A percentile compares a stretch with the other conserved stretches of the same genome.
These are phyloP conservation scores for Peronospora belbahrii DNA, from an alignment of 352 stramenopile species.

Conservation along the genomic window DNA sequence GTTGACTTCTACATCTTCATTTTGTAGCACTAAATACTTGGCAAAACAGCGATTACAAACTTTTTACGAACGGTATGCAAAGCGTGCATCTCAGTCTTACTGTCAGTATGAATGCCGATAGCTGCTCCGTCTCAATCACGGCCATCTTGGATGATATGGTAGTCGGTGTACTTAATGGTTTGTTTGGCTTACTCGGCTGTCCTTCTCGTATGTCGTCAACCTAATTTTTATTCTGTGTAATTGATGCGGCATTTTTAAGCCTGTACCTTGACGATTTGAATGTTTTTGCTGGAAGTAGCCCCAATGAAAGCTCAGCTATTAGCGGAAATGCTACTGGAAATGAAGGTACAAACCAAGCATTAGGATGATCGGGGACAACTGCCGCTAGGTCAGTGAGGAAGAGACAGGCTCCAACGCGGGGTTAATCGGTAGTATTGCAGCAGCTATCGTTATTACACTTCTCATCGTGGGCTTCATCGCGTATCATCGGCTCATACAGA, in stretches of 20 bases:
- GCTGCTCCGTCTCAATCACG: slow-evolving; percentile 21
- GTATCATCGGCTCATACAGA: slow-evolving; percentile 12
- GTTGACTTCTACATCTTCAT: slow-evolving; percentile 5
- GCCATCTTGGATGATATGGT: slow-evolving; percentile 13
- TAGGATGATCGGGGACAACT: slow-evolving; percentile 7
- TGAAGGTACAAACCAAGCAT: slow-evolving; percentile 8
- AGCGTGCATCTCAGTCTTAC: slow-evolving; percentile 22
- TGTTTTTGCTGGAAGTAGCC: too few relatives aligned
- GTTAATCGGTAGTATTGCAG: slow-evolving; percentile 13
- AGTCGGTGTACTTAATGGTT: slow-evolving; percentile 28
- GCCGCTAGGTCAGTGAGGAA: slow-evolving; percentile 4
- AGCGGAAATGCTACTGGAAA: slow-evolving; percentile 5
- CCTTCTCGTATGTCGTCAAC: background rate
- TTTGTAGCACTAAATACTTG: slow-evolving; percentile 20
- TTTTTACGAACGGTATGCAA: slow-evolving; percentile 26
- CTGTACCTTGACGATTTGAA: slow-evolving; percentile 23
- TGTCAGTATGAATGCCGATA: slow-evolving; percentile 11
- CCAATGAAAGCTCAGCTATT: too few relatives aligned
- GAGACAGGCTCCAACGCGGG: slow-evolving; percentile 17
- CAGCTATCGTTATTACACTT: slow-evolving; percentile 13
- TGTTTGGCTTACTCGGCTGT: background rate
- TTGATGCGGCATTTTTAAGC: slow-evolving; percentile 23
- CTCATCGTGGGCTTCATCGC: slow-evolving; percentile 21
- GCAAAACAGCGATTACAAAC: slow-evolving; percentile 21
- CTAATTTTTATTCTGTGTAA: slow-evolving; percentile 5